Conservation (phyloP, 768 basidiomycete genomes). For the Suillus weaverae region DNA sequence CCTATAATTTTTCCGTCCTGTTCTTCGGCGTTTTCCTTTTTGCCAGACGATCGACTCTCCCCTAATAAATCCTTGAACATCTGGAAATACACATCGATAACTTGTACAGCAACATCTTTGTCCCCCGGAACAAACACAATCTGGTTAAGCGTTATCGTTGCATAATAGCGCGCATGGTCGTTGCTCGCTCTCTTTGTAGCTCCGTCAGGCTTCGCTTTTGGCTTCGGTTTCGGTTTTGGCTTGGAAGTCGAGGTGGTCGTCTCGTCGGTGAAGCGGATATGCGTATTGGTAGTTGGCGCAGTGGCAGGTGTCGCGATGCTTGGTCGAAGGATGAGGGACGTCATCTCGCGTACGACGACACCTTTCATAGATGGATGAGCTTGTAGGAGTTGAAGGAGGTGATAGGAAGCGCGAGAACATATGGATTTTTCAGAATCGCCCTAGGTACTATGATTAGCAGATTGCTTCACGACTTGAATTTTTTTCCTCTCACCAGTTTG, state of each 20-base stretch:
- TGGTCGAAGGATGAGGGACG: constrained; percentile 67
- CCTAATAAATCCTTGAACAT: constrained; percentile 88
- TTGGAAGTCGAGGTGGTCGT: constrained; percentile 9
- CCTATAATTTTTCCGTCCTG: constrained; percentile 33
- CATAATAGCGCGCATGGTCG: constrained; percentile 86
- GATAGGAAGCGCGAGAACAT: constrained; percentile 87
- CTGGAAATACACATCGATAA: constrained; percentile 93
- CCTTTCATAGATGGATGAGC: constrained; percentile 90
- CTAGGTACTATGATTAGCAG: constrained; percentile 35
- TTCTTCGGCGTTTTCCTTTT: constrained; percentile 25
- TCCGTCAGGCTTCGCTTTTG: constrained; percentile 18
- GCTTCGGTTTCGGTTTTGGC: constrained; percentile 10
- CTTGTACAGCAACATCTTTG: constrained; percentile 67
- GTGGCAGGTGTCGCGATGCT: constrained; percentile 37
- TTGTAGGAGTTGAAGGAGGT: constrained; percentile 87
- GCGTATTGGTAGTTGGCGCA: constrained; percentile 35
- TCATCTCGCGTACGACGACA: constrained; percentile 85
- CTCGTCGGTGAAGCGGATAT: constrained; percentile 53
- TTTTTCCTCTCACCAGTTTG: constrained; percentile 67
- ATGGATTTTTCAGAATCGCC: constrained; percentile 88
- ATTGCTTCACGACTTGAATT: neutral
- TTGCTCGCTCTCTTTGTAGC: constrained; percentile 48
- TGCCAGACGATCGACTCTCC: constrained; percentile 40
- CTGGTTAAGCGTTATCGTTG: constrained; percentile 93
- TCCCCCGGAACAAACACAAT: constrained; percentile 72